Percentiles rank a stretch among this genome's conserved stretches.
Evolutionary conservation across 2,329 filamentous ascomycete genomes (phyloP).

Genomic region (Fusarium haematococcum): DNA sequence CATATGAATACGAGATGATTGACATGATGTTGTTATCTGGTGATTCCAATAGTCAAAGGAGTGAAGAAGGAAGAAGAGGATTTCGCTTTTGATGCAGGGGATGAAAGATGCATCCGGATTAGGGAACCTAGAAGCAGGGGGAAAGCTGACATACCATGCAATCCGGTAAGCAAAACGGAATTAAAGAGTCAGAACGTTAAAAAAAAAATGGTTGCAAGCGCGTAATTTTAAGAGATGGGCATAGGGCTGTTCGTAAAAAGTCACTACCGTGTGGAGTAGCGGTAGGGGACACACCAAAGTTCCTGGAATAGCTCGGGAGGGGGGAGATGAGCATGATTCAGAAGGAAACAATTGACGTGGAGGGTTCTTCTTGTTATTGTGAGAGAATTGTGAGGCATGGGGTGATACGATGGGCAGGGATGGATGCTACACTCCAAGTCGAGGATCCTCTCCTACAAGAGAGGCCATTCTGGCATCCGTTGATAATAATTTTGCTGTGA

Average conservation of each 20-base stretch:
- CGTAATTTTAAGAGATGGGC: not conserved
- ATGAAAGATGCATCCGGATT: conserved; percentile 1
- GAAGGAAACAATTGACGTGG: not conserved
- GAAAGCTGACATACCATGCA: not conserved
- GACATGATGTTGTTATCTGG: not conserved
- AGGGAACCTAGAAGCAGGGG: not conserved
- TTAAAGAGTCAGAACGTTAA: not conserved
- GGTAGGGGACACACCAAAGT: not conserved
- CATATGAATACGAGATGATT: not conserved
- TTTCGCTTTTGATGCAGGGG: not conserved
- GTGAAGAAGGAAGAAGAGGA: not conserved
- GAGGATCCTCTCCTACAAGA: not conserved
- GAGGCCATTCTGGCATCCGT: not conserved
- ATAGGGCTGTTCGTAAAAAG: not conserved
- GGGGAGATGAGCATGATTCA: not conserved
- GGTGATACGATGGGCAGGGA: not conserved
- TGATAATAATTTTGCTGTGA: not conserved
- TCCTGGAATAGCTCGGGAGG: not conserved
- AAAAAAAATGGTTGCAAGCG: not conserved
- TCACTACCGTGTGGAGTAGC: not conserved
- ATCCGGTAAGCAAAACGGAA: not conserved
- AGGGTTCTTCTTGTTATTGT: not conserved
- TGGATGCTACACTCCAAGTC: not conserved
- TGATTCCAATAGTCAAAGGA: not conserved
- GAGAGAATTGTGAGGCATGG: not conserved